These are phyloP conservation scores for Blastocystis sp. DNA, from an alignment of 352 stramenopile species.

Conservation along the genomic window DNA sequence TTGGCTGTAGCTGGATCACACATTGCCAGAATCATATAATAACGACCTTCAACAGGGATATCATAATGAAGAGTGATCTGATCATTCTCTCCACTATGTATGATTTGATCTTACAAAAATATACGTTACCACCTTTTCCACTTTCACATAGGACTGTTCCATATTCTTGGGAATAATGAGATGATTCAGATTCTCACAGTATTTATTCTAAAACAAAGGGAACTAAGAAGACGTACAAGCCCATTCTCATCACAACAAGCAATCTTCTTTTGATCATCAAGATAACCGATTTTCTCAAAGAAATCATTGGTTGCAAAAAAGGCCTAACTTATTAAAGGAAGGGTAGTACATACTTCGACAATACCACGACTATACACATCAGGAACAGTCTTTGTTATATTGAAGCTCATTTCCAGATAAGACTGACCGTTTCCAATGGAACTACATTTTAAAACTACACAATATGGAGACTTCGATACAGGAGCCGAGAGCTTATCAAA, in stretches of 20 bases:
- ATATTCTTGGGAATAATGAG: not conserved
- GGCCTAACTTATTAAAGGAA: not conserved
- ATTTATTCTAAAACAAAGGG: not conserved
- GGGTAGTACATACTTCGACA: not conserved
- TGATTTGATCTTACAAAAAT: not conserved
- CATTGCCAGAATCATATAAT: slow-evolving; percentile 17
- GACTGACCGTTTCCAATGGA: not conserved
- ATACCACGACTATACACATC: not conserved
- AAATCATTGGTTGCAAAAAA: not conserved
- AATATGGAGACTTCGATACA: not conserved
- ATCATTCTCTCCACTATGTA: not conserved
- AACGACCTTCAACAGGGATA: slow-evolving; percentile 18
- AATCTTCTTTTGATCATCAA: not conserved
- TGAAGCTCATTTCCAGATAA: not conserved
- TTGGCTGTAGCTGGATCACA: slow-evolving; percentile 19
- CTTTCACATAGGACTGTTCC: not conserved
- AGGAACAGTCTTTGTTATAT: not conserved
- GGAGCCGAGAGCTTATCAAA: slow-evolving; percentile 19
- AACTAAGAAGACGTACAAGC: not conserved
- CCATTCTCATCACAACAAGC: slow-evolving; percentile 3
- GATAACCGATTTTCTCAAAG: not conserved
- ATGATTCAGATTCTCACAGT: slow-evolving; percentile 5
- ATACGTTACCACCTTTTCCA: too few relatives aligned
- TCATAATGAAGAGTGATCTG: slow-evolving; percentile 20
- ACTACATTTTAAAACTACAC: not conserved